phyloP scores from a whole-genome alignment of 345 rosid species.

The Theobroma cacao region DNA sequence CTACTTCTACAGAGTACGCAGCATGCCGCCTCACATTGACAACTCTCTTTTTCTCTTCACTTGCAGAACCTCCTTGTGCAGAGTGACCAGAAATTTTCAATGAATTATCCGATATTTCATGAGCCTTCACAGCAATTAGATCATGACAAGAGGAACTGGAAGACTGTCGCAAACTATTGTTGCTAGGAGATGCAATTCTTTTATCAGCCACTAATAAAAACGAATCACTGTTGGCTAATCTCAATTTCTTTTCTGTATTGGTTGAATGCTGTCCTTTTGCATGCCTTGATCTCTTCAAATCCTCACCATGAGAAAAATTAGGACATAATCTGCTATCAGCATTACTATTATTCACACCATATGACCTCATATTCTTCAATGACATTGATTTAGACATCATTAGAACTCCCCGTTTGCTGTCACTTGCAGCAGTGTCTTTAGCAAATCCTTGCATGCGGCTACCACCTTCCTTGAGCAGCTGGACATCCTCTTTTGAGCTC shows the following conservation, averaged over 20 bases:
- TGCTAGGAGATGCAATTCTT: neutral
- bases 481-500: conserved; percentile 5
- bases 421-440: neutral
- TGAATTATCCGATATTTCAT: neutral
- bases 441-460: neutral
- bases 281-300: conserved; percentile 10
- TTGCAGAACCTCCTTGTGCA: neutral
- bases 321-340: conserved; percentile 31
- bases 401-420: neutral
- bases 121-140: neutral
- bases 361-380: conserved; percentile 30
- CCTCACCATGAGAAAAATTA: conserved; percentile 18
- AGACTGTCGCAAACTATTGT: neutral
- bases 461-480: conserved; percentile 1
- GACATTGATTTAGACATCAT: conserved; percentile 38
- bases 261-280: neutral
- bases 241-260: neutral
- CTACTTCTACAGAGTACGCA: conserved; percentile 14
- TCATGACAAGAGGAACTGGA: neutral
- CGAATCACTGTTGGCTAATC: neutral
- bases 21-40: conserved; percentile 5
- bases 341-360: conserved; percentile 16
- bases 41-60: neutral
- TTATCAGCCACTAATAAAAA: neutral
- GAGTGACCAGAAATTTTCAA: neutral